Percentiles rank a stretch among this genome's conserved stretches.
Conservation (phyloP, 1,284 basidiomycete genomes). For the Malassezia pachydermatis region DNA sequence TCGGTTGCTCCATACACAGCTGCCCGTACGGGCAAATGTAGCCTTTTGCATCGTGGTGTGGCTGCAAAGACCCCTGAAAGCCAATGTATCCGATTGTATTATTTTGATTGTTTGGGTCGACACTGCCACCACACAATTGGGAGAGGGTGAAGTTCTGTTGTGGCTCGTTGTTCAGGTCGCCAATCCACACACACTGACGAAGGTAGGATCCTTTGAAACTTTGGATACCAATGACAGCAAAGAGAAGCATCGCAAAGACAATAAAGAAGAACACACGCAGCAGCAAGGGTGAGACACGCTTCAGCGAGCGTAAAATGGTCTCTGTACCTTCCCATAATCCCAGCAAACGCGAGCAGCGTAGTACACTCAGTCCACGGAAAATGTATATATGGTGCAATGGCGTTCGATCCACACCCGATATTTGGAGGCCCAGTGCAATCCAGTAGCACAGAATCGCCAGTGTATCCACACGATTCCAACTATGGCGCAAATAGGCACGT, state of each 20-base stretch:
- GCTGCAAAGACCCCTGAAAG: background rate
- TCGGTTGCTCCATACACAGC: slow-evolving; percentile 36
- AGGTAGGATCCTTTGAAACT: slow-evolving; percentile 44
- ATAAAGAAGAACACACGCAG: slow-evolving; percentile 83
- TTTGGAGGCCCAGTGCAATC: slow-evolving; percentile 62
- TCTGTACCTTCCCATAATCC: slow-evolving; percentile 81
- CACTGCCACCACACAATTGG: slow-evolving; percentile 41
- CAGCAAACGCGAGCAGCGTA: slow-evolving; percentile 71
- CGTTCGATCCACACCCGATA: slow-evolving; percentile 58
- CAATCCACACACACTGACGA: slow-evolving; percentile 42
- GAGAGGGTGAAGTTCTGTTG: slow-evolving; percentile 30
- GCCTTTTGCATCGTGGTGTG: slow-evolving; percentile 30
- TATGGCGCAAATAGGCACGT: slow-evolving; percentile 70
- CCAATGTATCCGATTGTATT: slow-evolving; percentile 16
- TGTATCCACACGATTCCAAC: slow-evolving; percentile 85
- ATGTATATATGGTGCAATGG: slow-evolving; percentile 65
- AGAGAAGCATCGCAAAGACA: slow-evolving; percentile 75
- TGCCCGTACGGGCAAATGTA: slow-evolving; percentile 46
- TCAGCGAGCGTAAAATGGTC: slow-evolving; percentile 88
- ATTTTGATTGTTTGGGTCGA: slow-evolving; percentile 14
- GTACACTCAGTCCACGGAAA: slow-evolving; percentile 79
- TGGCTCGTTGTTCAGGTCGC: slow-evolving; percentile 27
- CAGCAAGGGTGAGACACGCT: slow-evolving; percentile 76
- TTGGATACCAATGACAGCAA: slow-evolving; percentile 55
- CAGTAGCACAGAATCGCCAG: slow-evolving; percentile 73